Percentiles rank a stretch among this genome's conserved stretches.
These are phyloP conservation scores for Annulohypoxylon stygium DNA, from an alignment of 495 filamentous ascomycete genomes.

Conservation along the genomic window DNA sequence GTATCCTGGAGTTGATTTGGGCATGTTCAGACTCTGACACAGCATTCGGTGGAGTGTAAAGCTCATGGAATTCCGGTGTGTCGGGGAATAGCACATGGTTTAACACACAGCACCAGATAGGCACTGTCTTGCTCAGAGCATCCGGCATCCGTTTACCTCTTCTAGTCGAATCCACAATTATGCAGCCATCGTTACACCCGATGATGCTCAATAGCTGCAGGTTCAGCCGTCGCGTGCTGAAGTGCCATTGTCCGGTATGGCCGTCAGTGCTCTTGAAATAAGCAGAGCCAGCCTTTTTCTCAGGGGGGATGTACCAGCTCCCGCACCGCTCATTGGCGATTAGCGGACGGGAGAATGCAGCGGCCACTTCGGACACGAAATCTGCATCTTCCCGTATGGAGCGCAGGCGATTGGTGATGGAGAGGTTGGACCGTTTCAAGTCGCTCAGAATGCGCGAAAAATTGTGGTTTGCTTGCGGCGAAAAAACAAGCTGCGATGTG, in stretches of 20 bases:
- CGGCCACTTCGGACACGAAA: constrained; percentile 71
- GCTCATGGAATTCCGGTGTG: constrained; percentile 57
- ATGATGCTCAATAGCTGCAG: constrained; percentile 78
- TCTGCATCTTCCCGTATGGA: constrained; percentile 77
- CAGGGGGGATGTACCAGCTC: constrained; percentile 90
- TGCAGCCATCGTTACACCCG: constrained; percentile 77
- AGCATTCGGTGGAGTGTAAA: constrained; percentile 74
- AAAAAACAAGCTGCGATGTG: constrained; percentile 63
- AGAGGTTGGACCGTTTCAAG: constrained; percentile 80
- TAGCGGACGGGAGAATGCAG: constrained; percentile 74
- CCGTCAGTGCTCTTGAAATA: constrained; percentile 99
- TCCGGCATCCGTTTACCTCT: constrained; percentile 95
- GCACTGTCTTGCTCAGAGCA: constrained; percentile 91
- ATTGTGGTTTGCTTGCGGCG: constrained; percentile 65
- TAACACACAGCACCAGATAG: constrained; percentile 90
- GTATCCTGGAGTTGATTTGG: constrained; percentile 79
- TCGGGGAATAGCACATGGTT: constrained; percentile 84
- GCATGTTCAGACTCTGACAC: constrained; percentile 80
- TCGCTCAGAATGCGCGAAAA: constrained; percentile 67
- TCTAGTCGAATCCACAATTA: constrained; percentile 95
- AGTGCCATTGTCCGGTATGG: constrained; percentile 89
- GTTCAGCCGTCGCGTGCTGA: constrained; percentile 87
- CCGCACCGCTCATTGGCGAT: constrained; percentile 94
- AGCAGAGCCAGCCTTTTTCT: constrained; percentile 73
- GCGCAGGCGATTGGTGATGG: constrained; percentile 80